Evolutionary conservation across 2,329 filamentous ascomycete species (phyloP).

Genomic region (Claviceps sp.): DNA sequence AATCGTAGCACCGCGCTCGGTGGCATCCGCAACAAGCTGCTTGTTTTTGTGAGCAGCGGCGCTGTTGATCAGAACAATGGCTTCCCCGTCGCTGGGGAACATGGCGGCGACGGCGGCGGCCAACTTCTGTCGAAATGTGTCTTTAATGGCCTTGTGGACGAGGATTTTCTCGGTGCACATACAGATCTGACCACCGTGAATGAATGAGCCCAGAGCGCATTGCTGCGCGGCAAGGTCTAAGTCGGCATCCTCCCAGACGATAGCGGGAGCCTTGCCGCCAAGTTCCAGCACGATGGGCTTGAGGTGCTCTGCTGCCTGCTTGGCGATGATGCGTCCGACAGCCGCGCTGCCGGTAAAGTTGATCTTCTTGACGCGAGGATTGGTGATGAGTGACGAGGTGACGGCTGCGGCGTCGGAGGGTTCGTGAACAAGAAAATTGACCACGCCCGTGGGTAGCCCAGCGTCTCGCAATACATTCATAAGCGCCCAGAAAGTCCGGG

Average conservation of each 20-base stretch:
- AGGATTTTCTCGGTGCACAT: slow-evolving; percentile 71
- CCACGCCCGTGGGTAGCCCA: slow-evolving; percentile 59
- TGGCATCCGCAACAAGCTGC: slow-evolving; percentile 52
- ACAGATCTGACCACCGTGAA: slow-evolving; percentile 70
- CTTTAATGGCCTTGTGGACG: slow-evolving; percentile 34
- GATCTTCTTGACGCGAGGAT: slow-evolving; percentile 59
- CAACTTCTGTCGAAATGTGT: slow-evolving; percentile 33
- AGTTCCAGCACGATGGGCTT: slow-evolving; percentile 75
- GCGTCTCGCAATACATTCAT: slow-evolving; percentile 55
- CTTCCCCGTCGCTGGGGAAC: slow-evolving; percentile 44
- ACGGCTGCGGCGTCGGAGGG: slow-evolving; percentile 53
- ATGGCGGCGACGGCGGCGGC: slow-evolving; percentile 25
- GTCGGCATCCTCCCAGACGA: slow-evolving; percentile 71
- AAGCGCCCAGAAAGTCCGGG: slow-evolving; percentile 49
- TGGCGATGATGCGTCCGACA: slow-evolving; percentile 61
- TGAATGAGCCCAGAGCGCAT: slow-evolving; percentile 56
- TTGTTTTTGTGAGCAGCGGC: slow-evolving; percentile 54
- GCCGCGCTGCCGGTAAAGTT: slow-evolving; percentile 73
- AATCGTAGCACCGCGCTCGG: slow-evolving; percentile 48
- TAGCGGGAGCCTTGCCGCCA: slow-evolving; percentile 67
- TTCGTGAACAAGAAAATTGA: slow-evolving; percentile 59
- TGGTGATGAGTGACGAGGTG: slow-evolving; percentile 53
- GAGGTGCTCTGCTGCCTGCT: slow-evolving; percentile 55
- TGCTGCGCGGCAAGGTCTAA: slow-evolving; percentile 55
- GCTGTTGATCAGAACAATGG: slow-evolving; percentile 56